Evolutionary conservation across 2,329 filamentous ascomycete species (phyloP), one percentile per base, ranked within the genome.

Genomic region (Aspergillus pseudonomiae): DNA sequence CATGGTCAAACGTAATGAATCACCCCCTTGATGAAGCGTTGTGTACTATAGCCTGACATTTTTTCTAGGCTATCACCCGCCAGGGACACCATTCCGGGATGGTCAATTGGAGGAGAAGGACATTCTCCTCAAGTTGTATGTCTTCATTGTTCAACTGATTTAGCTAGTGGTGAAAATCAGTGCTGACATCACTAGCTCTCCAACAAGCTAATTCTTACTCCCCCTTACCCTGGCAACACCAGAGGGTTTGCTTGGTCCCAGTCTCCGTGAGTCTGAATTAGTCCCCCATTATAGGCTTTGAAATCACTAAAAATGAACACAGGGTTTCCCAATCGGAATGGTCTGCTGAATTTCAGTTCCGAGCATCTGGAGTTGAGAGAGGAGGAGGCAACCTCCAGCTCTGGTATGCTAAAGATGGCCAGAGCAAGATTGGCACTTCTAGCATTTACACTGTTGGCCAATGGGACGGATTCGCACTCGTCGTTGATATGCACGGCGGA

Each of bases 141-240:
- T 72, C 36, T 11, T 28, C 11, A 6, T 19, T 14, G 5, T 9
- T 30, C 32, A 14, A 19, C 0, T 7, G 4, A 3, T 11, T 19
- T 48, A 32, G 11, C 32, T 34, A 19, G 1, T 34, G 19, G 1
- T 12, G n/a, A 36, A 61, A 43, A 67, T 74, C 56, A 76, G 60
- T 30, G 6, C 56, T 32, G 19, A 36, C 21, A 32, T 12, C 12
- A 19, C 21, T 65, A 82, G 80, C 87, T 97, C 64, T 96, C 93
- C 69, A 94, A 98, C 83, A 93, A 94, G 77, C 76, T 98, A 64
- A 91, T 99, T 75, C 86, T 99, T 62, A 99, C 95, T 1, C 94
- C 95, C 12, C 89, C 93, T 16, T 89, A 89, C 56, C 93, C 93
- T 6, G 95, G 95, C 61, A 93, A 93, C 79, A 89, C 91, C 73